A percentile compares a stretch with the other conserved stretches of the same genome.
Conservation (phyloP, 345 rosid species). For the Eucalyptus microcorys region DNA sequence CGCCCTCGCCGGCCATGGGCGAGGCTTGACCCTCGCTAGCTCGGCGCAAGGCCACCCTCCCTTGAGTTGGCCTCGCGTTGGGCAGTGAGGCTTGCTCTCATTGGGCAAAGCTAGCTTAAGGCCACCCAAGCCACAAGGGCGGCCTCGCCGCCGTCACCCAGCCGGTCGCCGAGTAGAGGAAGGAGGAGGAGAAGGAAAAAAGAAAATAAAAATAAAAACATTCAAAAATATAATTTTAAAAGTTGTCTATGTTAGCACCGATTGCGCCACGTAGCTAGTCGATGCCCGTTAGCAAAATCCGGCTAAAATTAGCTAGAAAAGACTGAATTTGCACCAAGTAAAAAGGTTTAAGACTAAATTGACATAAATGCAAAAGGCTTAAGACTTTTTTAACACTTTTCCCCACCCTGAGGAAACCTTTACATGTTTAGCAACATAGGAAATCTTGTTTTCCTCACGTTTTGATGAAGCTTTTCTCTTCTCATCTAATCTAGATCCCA, state of each 20-base stretch:
- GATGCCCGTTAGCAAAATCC: fast-evolving
- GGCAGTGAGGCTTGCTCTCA: too few species aligned
- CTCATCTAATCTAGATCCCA: neutral
- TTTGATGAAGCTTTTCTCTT: neutral
- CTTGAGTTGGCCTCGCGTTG: fast-evolving
- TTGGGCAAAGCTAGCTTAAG: too few species aligned
- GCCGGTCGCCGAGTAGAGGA: too few species aligned
- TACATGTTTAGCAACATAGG: neutral
- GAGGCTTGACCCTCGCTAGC: too few species aligned
- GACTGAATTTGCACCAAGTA: too few species aligned
- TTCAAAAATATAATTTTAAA: fast-evolving
- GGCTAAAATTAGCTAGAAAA: fast-evolving
- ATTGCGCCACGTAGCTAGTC: fast-evolving
- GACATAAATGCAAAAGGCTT: too few species aligned
- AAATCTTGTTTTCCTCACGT: fast-evolving
- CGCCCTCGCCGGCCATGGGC: too few species aligned
- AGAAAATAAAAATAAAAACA: too few species aligned
- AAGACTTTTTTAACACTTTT: too few species aligned
- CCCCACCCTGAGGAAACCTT: neutral
- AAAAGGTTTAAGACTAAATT: too few species aligned
- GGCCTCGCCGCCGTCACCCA: fast-evolving
- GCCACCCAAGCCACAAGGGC: fast-evolving
- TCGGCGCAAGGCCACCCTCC: fast-evolving
- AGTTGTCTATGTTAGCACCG: fast-evolving
- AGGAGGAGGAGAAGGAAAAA: too few species aligned